Percentiles rank a stretch among this genome's conserved stretches.
These are phyloP conservation scores for Mycena maculata DNA, from an alignment of 768 basidiomycete genomes.

Conservation along the genomic window DNA sequence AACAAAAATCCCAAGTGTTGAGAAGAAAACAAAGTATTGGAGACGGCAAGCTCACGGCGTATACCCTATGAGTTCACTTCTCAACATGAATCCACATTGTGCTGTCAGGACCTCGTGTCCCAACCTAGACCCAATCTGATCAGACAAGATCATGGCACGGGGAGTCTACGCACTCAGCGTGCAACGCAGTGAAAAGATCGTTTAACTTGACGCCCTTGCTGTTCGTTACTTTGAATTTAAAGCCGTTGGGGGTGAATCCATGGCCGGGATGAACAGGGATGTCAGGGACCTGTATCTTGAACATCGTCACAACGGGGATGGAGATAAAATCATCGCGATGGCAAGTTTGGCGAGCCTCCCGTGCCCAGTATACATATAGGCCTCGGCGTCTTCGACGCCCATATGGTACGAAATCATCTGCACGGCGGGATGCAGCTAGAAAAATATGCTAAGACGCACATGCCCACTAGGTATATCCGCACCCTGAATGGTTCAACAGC, in stretches of 20 bases:
- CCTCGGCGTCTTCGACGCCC: not conserved
- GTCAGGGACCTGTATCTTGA: not conserved
- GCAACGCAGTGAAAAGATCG: not conserved
- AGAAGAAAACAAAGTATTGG: too few relatives aligned
- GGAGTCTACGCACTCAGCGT: not conserved
- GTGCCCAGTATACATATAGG: not conserved
- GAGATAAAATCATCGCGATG: conserved; percentile 16
- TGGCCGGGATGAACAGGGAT: too few relatives aligned
- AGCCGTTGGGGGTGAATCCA: not conserved
- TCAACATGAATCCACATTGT: too few relatives aligned
- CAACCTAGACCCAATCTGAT: too few relatives aligned
- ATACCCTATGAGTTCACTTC: too few relatives aligned
- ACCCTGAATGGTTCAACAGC: conserved; percentile 4
- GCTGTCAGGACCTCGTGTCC: too few relatives aligned
- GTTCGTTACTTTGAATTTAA: conserved; percentile 1
- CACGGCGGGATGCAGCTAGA: conserved; percentile 11
- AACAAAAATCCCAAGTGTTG: too few relatives aligned
- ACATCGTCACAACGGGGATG: conserved; percentile 5
- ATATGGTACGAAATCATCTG: not conserved
- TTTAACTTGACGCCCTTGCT: not conserved
- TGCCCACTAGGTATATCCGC: not conserved
- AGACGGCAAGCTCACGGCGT: too few relatives aligned
- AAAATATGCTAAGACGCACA: not conserved
- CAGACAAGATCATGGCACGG: too few relatives aligned
- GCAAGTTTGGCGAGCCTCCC: not conserved